Evolutionary conservation across 768 basidiomycete genomes (phyloP), one percentile per base, ranked within the genome.

Genomic region (Lactarius quietus): DNA sequence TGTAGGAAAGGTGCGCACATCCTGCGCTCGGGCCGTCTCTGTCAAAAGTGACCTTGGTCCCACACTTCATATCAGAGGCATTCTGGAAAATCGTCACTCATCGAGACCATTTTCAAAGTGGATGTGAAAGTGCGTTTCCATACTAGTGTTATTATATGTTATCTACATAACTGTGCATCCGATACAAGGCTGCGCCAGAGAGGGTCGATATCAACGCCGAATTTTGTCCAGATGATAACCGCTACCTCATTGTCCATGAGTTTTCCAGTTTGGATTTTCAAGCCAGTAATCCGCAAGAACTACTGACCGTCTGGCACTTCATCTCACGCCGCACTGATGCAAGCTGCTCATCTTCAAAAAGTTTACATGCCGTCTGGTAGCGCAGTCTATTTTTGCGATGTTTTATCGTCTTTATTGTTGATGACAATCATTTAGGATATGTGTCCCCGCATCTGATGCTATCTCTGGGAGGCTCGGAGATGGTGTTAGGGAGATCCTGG

Each of bases 61-160:
- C 45, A 26, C 6, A 10, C n/a, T 48, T 33, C 36, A 41, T 41
- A 1, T 9, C 38, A 65, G 64, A 48, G 28, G 1, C 29, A 23
- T 9, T 65, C 64, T 2, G 64, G 64, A 33, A 65, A 65, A 38
- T 65, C 60, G 14, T 65, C 60, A 20, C 64, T 65, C 26, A 52
- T 61, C n/a, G 57, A 35, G 1, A 9, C 38, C 26, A 4, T 41
- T 29, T 65, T 57, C 31, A 61, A 61, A 17, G 60, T 61, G 20
- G 45, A 51, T 28, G 61, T 57, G 29, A 20, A 59, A 14, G 64
- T 65, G 15, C 17, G 3, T 15, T 33, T n/a, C 3, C 33, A 33
- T 15, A n/a, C 8, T 26, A 39, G 3, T 33, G 28, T 5, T 6
- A 3, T 18, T 3, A 33, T 33, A 6, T 12, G 26, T 51, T 26